Conservation (phyloP, 805 yeast species). For the Cyberlindnera lachancei region DNA sequence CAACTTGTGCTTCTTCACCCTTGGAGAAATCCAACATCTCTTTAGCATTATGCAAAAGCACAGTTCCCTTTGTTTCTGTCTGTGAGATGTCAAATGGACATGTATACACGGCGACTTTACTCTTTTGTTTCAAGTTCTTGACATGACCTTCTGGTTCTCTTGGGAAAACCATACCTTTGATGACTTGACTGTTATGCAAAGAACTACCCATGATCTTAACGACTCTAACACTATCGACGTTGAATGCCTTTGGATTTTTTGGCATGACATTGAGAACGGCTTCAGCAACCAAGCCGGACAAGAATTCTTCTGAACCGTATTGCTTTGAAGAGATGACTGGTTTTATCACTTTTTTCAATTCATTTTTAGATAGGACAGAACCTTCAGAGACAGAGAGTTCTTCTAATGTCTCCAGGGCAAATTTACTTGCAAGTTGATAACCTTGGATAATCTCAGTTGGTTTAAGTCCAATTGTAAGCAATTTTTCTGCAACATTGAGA, state of each 20-base stretch:
- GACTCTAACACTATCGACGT: constrained; percentile 89
- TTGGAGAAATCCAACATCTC: constrained; percentile 94
- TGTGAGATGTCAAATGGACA: constrained; percentile 92
- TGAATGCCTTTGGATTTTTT: constrained; percentile 56
- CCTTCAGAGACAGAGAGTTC: constrained; percentile 52
- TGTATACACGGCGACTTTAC: constrained; percentile 88
- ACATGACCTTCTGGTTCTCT: constrained; percentile 93
- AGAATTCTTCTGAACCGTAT: constrained; percentile 75
- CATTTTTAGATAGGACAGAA: constrained; percentile 44
- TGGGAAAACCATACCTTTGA: constrained; percentile 97
- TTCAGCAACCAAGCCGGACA: constrained; percentile 73
- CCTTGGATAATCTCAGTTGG: constrained; percentile 94
- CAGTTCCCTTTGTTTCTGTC: constrained; percentile 98
- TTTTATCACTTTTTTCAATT: constrained; percentile 64
- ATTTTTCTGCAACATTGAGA: constrained; percentile 76
- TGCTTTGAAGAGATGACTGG: constrained; percentile 93
- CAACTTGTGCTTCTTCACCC: constrained; percentile 94
- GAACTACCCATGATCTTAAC: constrained; percentile 95
- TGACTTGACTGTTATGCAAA: constrained; percentile 63
- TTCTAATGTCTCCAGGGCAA: constrained; percentile 62
- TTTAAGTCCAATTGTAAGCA: constrained; percentile 76
- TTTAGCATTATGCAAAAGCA: constrained; percentile 87
- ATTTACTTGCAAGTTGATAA: constrained; percentile 77
- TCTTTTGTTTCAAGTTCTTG: constrained; percentile 50
- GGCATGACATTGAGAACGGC: constrained; percentile 79